Evolutionary conservation across 805 yeast genomes (phyloP), one percentile per base, ranked within the genome.

Genomic region (Groenewaldozyma salmanticensis): DNA sequence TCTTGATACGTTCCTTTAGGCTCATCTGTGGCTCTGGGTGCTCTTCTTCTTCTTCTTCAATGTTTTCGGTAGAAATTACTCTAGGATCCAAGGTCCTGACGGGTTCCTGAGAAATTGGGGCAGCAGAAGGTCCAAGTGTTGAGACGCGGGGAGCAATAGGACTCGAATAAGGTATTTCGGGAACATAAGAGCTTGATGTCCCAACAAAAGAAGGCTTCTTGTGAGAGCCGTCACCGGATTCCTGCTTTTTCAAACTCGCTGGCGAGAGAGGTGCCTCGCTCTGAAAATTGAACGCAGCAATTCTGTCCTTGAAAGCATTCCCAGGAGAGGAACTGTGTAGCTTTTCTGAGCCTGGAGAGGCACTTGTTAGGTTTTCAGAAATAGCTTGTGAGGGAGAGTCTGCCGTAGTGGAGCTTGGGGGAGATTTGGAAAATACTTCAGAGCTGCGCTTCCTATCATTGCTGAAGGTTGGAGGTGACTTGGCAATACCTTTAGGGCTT

Each of bases 1-100:
- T 53, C 4, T 86, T 85, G 56, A 90, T 86, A 49, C 97, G 72
- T 52, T 92, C 96, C 56, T 81, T 81, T 52, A 90, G 66, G 43
- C 94, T 80, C 66, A 87, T 62, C 50, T 82, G 78, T 5, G 95
- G 95, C 27, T 71, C 74, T 24, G 71, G 80, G 21, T 68, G 74
- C 43, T 73, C 75, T 18, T 48, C 53, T 17, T 44, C 53, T 33
- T 31, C 38, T 34, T 43, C 42, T 34, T 15, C 37, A 35, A 38
- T 31, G 36, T 45, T 53, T 17, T 56, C 59, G 16, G 54, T 53
- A 5, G 45, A 47, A 5, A 48, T 52, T 27, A 45, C 44, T 33
- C 48, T 36, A 39, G 50, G 54, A 13, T 39, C 47, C 21, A 5
- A 15, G 33, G 13, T 31, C 13, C 16, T n/a, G 33, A n/a, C 6